Base-by-base conservation (phyloP, 2,329 filamentous ascomycete species). In the Colletotrichum australisinense region DNA sequence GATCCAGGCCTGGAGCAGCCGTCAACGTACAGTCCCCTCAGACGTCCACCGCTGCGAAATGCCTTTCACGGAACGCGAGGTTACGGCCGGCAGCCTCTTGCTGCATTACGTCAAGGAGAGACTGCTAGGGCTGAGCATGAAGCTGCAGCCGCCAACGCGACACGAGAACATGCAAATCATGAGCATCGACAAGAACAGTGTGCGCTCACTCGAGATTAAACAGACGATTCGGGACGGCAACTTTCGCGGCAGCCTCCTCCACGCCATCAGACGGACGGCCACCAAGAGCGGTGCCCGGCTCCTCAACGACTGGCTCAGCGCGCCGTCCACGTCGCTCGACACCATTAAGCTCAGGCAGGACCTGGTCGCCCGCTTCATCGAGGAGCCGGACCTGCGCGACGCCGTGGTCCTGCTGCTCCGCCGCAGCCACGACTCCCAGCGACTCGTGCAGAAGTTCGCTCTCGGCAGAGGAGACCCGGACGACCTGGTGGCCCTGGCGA, bases 361-460 rank as follows among this genome's bases (percentile, higher is more conserved):
- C 77, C 87, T 98, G 0, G 95, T 98, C 4, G 89, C 93, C 24
- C 88, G 91, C 57, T 93, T 98, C 80, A 86, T 96, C 5, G 84
- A 89, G 1, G 85, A 93, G 72, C 86, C 89, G 24, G 84, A 91
- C 53, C 86, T 98, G 6, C 90, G 93, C 55, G 93, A 97, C 76
- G 87, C 90, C 56, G 84, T 97, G 28, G 85, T 91, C 1, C 81
- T 89, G 19, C 86, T 97, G 3, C 86, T 99, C 2, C 90, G 91
- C 74, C 89, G 91, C 28, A 96, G 92, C 64, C 92, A 95, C 77
- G 97, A 99, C 83, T 95, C 94, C 2, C 93, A 97, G 78, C 93
- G 97, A 1, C 87, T 99, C 3, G 92, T 98, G 1, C 97, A 98
- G 79, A 98, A 97, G 80, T 98, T 99, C 81, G 94, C 96, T 0